Percentiles rank a stretch among this genome's conserved stretches.
Conservation (phyloP, 177 flowering plant genomes). For the Tripterygium wilfordii region DNA sequence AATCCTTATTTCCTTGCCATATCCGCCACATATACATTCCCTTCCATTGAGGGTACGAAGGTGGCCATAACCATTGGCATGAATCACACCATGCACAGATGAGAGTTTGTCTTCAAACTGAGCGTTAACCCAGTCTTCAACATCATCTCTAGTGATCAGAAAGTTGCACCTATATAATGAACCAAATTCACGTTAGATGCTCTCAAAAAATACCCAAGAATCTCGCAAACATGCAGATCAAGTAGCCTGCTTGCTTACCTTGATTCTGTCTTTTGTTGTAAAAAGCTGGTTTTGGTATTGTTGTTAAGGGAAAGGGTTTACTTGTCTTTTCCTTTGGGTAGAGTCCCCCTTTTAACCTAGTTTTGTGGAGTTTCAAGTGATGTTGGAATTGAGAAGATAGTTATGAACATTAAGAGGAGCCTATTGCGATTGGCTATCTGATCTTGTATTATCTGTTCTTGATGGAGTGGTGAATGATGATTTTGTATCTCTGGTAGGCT, state of each 20-base stretch:
- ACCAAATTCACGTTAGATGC: background rate
- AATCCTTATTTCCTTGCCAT: too few relatives aligned
- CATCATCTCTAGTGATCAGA: constrained; percentile 41
- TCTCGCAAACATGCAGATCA: background rate
- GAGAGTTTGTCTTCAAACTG: constrained; percentile 58
- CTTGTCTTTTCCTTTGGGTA: too few relatives aligned
- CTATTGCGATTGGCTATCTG: too few relatives aligned
- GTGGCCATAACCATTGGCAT: constrained; percentile 71
- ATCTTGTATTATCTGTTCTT: too few relatives aligned
- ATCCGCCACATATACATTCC: constrained; percentile 71
- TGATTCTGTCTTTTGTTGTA: constrained; percentile 7
- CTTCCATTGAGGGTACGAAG: constrained; percentile 71
- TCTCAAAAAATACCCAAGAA: background rate
- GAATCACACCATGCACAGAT: constrained; percentile 73
- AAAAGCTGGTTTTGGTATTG: constrained; percentile 6
- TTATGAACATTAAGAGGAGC: too few relatives aligned
- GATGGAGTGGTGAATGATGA: background rate
- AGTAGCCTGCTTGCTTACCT: constrained; percentile 5
- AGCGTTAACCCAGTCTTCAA: constrained; percentile 52
- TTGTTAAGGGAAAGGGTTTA: too few relatives aligned
- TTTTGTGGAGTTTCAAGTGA: too few relatives aligned
- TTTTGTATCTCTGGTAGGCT: constrained; percentile 8
- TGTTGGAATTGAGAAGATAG: too few relatives aligned
- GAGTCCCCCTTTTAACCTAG: too few relatives aligned
- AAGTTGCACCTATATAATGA: constrained; percentile 36